Percentiles rank a stretch among this genome's conserved stretches.
These are phyloP conservation scores for Cylindrodendrum hubeiense DNA, from an alignment of 2,329 filamentous ascomycete genomes.

Conservation along the genomic window DNA sequence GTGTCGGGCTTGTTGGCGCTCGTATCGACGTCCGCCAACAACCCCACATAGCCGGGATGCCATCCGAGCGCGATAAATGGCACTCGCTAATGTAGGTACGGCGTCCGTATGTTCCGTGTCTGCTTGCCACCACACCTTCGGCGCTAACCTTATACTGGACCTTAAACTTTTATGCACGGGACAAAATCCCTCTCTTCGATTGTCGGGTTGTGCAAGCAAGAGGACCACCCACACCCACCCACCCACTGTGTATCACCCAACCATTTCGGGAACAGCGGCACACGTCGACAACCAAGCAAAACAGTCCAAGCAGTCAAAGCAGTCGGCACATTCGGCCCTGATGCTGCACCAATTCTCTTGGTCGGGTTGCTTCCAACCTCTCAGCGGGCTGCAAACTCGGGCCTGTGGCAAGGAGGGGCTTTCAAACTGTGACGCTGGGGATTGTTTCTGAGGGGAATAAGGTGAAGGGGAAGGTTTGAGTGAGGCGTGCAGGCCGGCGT, in stretches of 20 bases:
- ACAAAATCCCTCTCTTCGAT: not conserved
- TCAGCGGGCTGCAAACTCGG: not conserved
- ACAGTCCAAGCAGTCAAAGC: not conserved
- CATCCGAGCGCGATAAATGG: conserved; percentile 31
- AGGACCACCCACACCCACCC: not conserved
- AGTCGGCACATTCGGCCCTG: not conserved
- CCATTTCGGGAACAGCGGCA: conserved; percentile 27
- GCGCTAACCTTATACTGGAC: conserved; percentile 14
- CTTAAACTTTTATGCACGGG: conserved; percentile 2
- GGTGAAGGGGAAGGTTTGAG: not conserved
- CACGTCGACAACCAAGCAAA: conserved; percentile 3
- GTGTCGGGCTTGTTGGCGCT: conserved; percentile 32
- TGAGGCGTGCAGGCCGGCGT: conserved; percentile 14
- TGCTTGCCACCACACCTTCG: not conserved
- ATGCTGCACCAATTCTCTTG: not conserved
- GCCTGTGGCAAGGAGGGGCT: not conserved
- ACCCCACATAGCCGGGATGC: conserved; percentile 31
- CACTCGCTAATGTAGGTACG: conserved; percentile 38
- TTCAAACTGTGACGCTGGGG: conserved; percentile 7
- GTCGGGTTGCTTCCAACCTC: not conserved
- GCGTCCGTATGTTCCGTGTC: conserved; percentile 18
- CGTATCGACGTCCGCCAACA: conserved; percentile 34
- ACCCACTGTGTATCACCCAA: not conserved
- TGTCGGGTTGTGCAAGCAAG: conserved; percentile 1
- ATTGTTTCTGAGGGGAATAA: not conserved